phyloP scores from a whole-genome alignment of 2,329 filamentous ascomycete species.

The Colletotrichum chlorophyti region DNA sequence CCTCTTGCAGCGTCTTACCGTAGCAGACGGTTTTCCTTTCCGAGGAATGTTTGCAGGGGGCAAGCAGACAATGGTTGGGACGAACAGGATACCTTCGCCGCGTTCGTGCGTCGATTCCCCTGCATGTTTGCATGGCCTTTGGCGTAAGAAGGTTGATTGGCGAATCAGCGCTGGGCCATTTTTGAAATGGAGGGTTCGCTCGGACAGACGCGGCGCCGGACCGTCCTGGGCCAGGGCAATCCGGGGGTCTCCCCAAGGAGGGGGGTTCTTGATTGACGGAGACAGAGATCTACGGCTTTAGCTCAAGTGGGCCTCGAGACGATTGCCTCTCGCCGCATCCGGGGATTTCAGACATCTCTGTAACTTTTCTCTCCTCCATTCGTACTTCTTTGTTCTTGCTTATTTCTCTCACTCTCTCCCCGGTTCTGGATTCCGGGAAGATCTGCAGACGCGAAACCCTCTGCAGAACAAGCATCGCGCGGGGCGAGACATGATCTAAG shows the following conservation, averaged over 20 bases:
- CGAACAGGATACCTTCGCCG: not conserved
- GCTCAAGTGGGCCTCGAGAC: constrained; percentile 6
- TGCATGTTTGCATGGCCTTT: not conserved
- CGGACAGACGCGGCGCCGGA: constrained; percentile 15
- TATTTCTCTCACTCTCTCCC: too few relatives aligned
- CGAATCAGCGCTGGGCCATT: constrained; percentile 7
- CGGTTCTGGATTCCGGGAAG: too few relatives aligned
- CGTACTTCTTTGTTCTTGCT: constrained; percentile 5
- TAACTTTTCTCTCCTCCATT: not conserved
- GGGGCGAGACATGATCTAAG: too few relatives aligned
- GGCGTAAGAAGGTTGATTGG: constrained; percentile 2
- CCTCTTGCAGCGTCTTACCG: too few relatives aligned
- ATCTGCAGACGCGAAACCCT: too few relatives aligned
- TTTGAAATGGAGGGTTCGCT: constrained; percentile 3
- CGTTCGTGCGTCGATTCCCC: not conserved
- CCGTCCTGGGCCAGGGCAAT: constrained; percentile 4
- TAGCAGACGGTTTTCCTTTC: constrained; percentile 11
- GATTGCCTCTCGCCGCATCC: constrained; percentile 10
- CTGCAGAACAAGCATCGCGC: too few relatives aligned
- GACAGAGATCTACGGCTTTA: constrained; percentile 14
- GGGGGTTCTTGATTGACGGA: too few relatives aligned
- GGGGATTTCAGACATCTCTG: not conserved
- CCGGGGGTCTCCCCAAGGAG: constrained; percentile 4
- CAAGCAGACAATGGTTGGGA: not conserved
- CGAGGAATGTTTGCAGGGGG: not conserved